Base-by-base conservation (phyloP, 495 filamentous ascomycete genomes). In the Penicillium diatomitis region DNA sequence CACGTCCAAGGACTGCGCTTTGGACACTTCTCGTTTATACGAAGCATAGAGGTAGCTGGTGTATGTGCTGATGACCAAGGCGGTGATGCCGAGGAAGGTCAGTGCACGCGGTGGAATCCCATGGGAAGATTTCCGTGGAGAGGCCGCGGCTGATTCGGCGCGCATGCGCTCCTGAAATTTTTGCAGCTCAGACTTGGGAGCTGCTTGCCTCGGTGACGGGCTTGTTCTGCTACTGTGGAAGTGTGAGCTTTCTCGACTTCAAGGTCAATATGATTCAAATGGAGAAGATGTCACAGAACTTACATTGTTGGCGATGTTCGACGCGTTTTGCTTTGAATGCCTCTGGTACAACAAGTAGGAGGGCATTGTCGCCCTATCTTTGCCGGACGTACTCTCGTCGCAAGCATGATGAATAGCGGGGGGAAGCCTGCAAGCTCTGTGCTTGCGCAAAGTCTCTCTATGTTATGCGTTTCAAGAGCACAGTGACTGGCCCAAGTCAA, bases 41-140 rank as follows among this genome's bases (percentile, higher is more conserved):
- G 73, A 72, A 32, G 64, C 56, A 55, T 77, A 81, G 8, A 80
- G 62, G 41, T 70, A 80, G 47, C 74, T 63, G 49, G 67, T 67
- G 63, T 82, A 82, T 32, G 65, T 66, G 52, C 75, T 67, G 4
- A 79, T 60, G 9, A 54, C 60, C 31, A 79, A 73, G 30, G 70
- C 58, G 39, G 67, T 63, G 54, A 80, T 54, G 4, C 72, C 75
- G 20, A 75, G 41, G 36, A 69, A 55, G 33, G 71, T 68, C 48
- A 73, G 57, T 8, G 58, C 52, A 38, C 60, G 55, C 4, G 70
- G 65, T 3, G 68, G 61, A 48, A 72, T 64, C 41, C 53, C 51
- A 44, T 52, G 49, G 43, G 50, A 29, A 29, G 53, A 48, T 32
- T 37, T 31, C 4, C 54, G 29, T 54, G 12, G n/a, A 32, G 38